Conservation (phyloP, 768 basidiomycete genomes). For the Russula olivacea region DNA sequence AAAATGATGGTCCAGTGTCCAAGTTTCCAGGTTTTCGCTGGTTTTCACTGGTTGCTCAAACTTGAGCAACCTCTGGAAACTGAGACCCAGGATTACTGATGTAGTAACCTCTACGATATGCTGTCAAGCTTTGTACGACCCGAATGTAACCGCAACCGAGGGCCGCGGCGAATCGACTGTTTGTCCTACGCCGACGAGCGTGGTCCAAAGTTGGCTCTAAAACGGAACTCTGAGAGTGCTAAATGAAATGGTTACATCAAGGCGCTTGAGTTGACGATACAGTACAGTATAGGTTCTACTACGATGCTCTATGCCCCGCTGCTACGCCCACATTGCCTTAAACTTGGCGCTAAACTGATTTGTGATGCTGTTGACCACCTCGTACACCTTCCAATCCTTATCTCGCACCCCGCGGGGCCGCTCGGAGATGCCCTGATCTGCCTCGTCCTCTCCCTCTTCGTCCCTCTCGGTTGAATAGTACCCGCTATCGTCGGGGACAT, state of each 20-base stretch:
- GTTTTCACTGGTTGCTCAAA: too few species aligned
- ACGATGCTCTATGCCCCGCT: too few species aligned
- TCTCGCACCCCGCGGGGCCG: constrained; percentile 39
- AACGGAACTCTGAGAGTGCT: too few species aligned
- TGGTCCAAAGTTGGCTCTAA: too few species aligned
- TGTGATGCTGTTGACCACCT: constrained; percentile 40
- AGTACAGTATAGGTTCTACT: too few species aligned
- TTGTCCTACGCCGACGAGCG: constrained; percentile 50
- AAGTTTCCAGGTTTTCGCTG: too few species aligned
- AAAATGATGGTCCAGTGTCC: too few species aligned
- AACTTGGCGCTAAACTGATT: constrained; percentile 55
- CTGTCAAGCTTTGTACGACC: constrained; percentile 56
- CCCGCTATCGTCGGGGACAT: constrained; percentile 32
- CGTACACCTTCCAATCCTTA: constrained; percentile 53
- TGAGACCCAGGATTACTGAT: too few species aligned
- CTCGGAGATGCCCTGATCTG: constrained; percentile 26
- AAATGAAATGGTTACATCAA: too few species aligned
- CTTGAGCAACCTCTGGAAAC: too few species aligned
- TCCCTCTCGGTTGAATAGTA: constrained; percentile 29
- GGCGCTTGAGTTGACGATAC: too few species aligned
- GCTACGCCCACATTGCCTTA: constrained; percentile 47
- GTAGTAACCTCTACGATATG: constrained; percentile 60
- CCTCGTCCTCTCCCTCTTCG: constrained; percentile 28
- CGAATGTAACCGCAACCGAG: constrained; percentile 29
- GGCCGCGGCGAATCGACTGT: constrained; percentile 47